Evolutionary conservation across 208 protist genomes (phyloP).

Genomic region (Herpetomonas samuelpessoai): DNA sequence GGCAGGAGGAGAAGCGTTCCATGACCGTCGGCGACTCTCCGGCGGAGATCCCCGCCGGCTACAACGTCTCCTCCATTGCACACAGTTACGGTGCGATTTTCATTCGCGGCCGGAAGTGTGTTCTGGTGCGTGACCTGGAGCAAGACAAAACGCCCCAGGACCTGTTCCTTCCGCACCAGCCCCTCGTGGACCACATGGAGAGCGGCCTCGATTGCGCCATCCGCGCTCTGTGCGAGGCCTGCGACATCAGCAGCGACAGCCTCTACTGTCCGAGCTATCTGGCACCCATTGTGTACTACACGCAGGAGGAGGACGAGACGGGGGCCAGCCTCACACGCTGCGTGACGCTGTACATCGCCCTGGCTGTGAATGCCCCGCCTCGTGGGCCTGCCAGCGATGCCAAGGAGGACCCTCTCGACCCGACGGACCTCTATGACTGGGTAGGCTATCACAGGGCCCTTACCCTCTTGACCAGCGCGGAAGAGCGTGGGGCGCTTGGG

Average conservation of each 20-base stretch:
- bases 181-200: slow-evolving; percentile 33
- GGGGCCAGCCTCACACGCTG: slow-evolving; percentile 17
- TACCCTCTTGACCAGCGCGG: slow-evolving; percentile 29
- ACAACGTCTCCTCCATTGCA: slow-evolving; percentile 55
- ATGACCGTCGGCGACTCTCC: slow-evolving; percentile 49
- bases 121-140: slow-evolving; percentile 43
- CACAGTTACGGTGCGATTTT: slow-evolving; percentile 70
- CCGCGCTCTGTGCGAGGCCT: slow-evolving; percentile 66
- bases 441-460: slow-evolving; percentile 49
- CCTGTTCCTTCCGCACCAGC: slow-evolving; percentile 41
- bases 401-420: slow-evolving; percentile 49
- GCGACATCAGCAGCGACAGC: slow-evolving; percentile 82
- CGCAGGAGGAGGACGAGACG: background rate
- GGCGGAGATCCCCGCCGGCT: slow-evolving; percentile 41
- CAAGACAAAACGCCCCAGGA: background rate
- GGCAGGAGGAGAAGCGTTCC: slow-evolving; percentile 48
- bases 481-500: slow-evolving; percentile 45
- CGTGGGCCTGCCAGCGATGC: slow-evolving; percentile 48
- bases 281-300: slow-evolving; percentile 62
- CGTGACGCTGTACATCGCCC: slow-evolving; percentile 53
- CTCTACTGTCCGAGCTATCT: slow-evolving; percentile 73
- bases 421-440: slow-evolving; percentile 80
- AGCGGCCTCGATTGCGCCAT: slow-evolving; percentile 62
- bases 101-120: slow-evolving; percentile 83
- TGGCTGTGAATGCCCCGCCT: slow-evolving; percentile 60